Conservation (phyloP, 352 stramenopile species). For the Pythium vanterpoolii region DNA sequence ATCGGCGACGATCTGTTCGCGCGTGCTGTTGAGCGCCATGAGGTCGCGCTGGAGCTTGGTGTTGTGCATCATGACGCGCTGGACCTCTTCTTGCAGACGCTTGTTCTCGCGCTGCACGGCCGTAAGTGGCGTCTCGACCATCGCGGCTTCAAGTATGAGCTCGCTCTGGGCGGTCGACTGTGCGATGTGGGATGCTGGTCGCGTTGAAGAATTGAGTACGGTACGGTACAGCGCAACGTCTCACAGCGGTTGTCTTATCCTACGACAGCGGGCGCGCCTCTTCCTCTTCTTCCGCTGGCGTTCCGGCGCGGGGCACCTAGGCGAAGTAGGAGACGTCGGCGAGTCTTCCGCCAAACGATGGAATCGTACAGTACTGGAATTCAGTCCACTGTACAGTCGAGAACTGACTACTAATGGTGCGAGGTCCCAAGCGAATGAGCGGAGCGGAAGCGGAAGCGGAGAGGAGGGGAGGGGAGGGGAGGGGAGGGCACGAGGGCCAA, state of each 20-base stretch:
- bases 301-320: too few relatives aligned
- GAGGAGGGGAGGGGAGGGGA: background rate
- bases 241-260: too few relatives aligned
- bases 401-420: conserved; percentile 6
- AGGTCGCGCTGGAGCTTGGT: conserved; percentile 63
- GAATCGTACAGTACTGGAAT: too few relatives aligned
- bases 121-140: conserved; percentile 10
- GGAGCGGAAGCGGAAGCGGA: too few relatives aligned
- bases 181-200: too few relatives aligned
- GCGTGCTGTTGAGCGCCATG: conserved; percentile 41
- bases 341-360: too few relatives aligned
- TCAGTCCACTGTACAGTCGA: background rate
- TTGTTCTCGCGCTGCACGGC: conserved; percentile 54
- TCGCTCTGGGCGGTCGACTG: background rate
- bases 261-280: too few relatives aligned
- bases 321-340: too few relatives aligned
- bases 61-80: conserved; percentile 56
- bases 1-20: conserved; percentile 36
- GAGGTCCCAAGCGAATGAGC: too few relatives aligned
- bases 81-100: conserved; percentile 49
- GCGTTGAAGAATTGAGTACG: too few relatives aligned
- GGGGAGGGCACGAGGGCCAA: background rate
- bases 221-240: too few relatives aligned
- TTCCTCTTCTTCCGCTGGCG: too few relatives aligned
- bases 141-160: background rate